These are phyloP conservation scores for Plasmopara muralis DNA, from an alignment of 352 stramenopile genomes.

Conservation along the genomic window DNA sequence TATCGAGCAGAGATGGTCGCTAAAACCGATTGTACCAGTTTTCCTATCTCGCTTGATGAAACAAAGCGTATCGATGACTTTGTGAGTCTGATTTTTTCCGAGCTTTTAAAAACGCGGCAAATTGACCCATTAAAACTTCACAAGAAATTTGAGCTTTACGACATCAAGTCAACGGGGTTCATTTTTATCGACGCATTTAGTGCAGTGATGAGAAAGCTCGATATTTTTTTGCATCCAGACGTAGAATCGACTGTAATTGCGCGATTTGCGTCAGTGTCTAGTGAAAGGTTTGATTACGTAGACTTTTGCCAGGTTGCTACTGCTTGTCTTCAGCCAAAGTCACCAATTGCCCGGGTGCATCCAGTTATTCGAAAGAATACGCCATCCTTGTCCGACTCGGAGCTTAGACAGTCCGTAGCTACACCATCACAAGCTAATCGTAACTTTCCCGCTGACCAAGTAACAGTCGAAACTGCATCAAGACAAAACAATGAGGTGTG, in stretches of 20 bases:
- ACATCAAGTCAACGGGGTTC: constrained; percentile 53
- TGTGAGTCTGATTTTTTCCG: constrained; percentile 39
- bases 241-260: constrained; percentile 34
- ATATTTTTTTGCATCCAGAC: constrained; percentile 44
- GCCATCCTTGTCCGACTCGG: neutral
- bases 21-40: constrained; percentile 2
- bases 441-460: constrained; percentile 1
- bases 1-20: constrained; percentile 4
- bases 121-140: constrained; percentile 25
- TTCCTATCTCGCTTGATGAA: constrained; percentile 33
- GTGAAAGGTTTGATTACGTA: constrained; percentile 65
- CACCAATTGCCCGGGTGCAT: constrained; percentile 7
- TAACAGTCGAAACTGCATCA: constrained; percentile 7
- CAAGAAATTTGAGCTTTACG: constrained; percentile 49
- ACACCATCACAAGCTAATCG: constrained; percentile 1
- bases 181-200: constrained; percentile 54
- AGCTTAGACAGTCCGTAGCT: neutral
- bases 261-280: constrained; percentile 38
- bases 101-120: constrained; percentile 38
- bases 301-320: constrained; percentile 49
- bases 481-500: constrained; percentile 17
- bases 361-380: constrained; percentile 6
- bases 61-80: constrained; percentile 36
- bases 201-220: constrained; percentile 54
- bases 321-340: constrained; percentile 8